Base-by-base conservation (phyloP, 2,329 filamentous ascomycete species). In the Colletotrichum sp. region DNA sequence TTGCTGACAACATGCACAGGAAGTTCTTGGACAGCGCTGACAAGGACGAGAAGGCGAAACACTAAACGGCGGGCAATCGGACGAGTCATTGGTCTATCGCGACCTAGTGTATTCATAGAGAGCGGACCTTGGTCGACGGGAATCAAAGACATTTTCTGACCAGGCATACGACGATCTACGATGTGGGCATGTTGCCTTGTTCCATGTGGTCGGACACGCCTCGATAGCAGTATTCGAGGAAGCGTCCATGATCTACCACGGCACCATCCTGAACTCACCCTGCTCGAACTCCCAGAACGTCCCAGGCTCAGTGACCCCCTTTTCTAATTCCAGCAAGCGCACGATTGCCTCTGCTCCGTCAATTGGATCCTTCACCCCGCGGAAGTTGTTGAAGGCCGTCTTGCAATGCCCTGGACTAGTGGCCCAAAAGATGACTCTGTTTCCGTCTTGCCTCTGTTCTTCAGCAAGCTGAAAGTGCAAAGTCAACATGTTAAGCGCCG, bases 1-100 rank as follows among this genome's bases (percentile, higher is more conserved):
- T 61, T 67, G 65, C 77, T 77, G 57, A 78, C 70, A 72, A 79
- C 80, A 67, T 18, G 16, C 28, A 65, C 73, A 89, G 87, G 84
- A 88, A 88, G 79, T 89, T 88, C 80, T 79, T 89, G 72, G 87
- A 88, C 73, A 80, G 84, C 72, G 85, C 85, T 60, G 85, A 88
- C 68, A 81, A 81, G 76, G 83, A 84, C 12, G 83, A 85, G 79
- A 88, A 88, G 83, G 81, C 82, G 76, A 86, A 87, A 80, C 85
- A 88, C 79, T 87, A 87, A 79, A 81, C 26, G 77, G 21, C 26
- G 39, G 64, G 36, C 66, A 48, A 52, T 57, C 52, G 36, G 72
- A 48, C 66, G 74, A 75, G 72, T 64, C 71, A 64, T 57, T 75
- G 74, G 74, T 75, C 74, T 7, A 48, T 55, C 55, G 60, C 72